Evolutionary conservation across 2,329 filamentous ascomycete genomes (phyloP).

Genomic region (Knufia petricola): DNA sequence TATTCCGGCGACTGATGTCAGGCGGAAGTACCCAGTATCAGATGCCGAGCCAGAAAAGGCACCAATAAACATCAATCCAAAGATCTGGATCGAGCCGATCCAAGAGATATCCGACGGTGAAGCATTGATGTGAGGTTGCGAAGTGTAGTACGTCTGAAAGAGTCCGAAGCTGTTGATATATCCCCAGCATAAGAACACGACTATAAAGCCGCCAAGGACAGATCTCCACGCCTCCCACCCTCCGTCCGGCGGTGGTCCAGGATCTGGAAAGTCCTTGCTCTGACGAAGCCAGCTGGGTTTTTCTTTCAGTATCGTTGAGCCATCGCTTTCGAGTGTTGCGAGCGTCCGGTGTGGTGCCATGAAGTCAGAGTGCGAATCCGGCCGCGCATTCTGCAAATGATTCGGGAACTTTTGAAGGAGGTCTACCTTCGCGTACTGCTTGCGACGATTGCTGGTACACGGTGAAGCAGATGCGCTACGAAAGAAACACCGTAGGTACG

Average conservation of each 20-base stretch:
- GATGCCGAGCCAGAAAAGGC: slow-evolving; percentile 32
- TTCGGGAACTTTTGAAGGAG: too few relatives aligned
- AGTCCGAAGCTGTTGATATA: slow-evolving; percentile 21
- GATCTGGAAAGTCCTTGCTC: slow-evolving; percentile 9
- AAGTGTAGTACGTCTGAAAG: slow-evolving; percentile 24
- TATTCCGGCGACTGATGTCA: slow-evolving; percentile 34
- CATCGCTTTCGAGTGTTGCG: background rate
- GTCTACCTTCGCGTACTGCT: too few relatives aligned
- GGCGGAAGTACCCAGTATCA: slow-evolving; percentile 38
- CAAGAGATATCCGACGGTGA: slow-evolving; percentile 37
- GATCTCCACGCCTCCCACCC: slow-evolving; percentile 29
- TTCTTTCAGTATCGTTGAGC: slow-evolving; percentile 4
- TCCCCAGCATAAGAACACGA: slow-evolving; percentile 29
- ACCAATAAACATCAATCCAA: slow-evolving; percentile 34
- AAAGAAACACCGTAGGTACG: too few relatives aligned
- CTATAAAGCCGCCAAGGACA: slow-evolving; percentile 25
- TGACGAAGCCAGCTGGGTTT: slow-evolving; percentile 3
- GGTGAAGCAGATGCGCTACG: too few relatives aligned
- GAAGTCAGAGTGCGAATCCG: too few relatives aligned
- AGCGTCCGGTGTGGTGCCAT: background rate
- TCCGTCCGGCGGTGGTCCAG: slow-evolving; percentile 24
- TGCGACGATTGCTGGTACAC: too few relatives aligned
- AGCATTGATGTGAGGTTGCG: slow-evolving; percentile 23
- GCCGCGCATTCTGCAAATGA: too few relatives aligned
- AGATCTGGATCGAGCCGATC: slow-evolving; percentile 42